phyloP scores from a whole-genome alignment of 805 yeast genomes.

The Blastobotrys mokoenaii region DNA sequence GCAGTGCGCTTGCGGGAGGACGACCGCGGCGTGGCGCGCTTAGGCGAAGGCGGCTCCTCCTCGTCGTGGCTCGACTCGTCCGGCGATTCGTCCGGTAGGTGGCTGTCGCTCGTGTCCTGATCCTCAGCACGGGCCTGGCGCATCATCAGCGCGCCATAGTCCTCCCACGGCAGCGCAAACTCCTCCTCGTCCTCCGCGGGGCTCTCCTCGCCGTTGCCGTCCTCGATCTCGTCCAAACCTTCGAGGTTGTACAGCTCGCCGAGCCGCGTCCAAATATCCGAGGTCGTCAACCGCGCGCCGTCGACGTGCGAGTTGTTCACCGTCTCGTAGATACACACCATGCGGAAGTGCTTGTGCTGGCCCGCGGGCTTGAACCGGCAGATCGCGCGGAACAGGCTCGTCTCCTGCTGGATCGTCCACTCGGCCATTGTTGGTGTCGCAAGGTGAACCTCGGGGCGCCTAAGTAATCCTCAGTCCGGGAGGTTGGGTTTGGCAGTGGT shows the following conservation, averaged over 20 bases:
- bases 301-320: constrained; percentile 19
- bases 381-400: constrained; percentile 48
- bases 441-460: constrained; percentile 2
- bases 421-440: not conserved
- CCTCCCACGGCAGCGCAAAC: constrained; percentile 38
- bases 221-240: constrained; percentile 47
- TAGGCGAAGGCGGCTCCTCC: not conserved
- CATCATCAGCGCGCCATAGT: constrained; percentile 36
- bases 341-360: constrained; percentile 29
- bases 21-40: not conserved
- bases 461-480: not conserved
- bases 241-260: constrained; percentile 45
- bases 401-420: constrained; percentile 60
- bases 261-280: constrained; percentile 53
- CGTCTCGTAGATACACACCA: constrained; percentile 27
- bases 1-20: not conserved
- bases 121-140: constrained; percentile 29
- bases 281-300: constrained; percentile 31
- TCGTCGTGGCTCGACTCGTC: not conserved
- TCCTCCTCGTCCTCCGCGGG: constrained; percentile 20
- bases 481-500: not conserved
- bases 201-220: constrained; percentile 12
- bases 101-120: not conserved
- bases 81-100: not conserved
- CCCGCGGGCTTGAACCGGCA: constrained; percentile 69